Conservation (phyloP, 805 yeast species). For the Wickerhamomyces bovis region DNA sequence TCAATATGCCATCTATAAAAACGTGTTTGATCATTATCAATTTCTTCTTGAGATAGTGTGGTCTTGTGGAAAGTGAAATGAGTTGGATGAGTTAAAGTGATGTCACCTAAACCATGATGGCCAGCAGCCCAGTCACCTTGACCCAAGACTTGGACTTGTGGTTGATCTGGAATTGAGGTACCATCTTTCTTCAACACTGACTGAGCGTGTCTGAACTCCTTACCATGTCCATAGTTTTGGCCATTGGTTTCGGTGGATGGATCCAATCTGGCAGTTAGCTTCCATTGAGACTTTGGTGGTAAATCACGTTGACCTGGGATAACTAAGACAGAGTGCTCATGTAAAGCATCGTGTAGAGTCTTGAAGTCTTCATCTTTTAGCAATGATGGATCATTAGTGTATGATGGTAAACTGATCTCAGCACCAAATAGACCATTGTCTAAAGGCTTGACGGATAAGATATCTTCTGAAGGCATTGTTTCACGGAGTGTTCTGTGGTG, state of each 20-base stretch:
- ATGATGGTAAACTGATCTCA: conserved; percentile 49
- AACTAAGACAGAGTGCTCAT: conserved; percentile 63
- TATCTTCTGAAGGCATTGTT: conserved; percentile 4
- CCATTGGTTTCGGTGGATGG: conserved; percentile 47
- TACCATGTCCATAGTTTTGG: conserved; percentile 80
- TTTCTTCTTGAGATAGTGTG: conserved; percentile 57
- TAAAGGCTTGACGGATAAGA: conserved; percentile 12
- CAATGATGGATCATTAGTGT: conserved; percentile 66
- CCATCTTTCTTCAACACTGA: conserved; percentile 80
- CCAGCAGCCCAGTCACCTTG: conserved; percentile 69
- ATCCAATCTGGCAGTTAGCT: conserved; percentile 72
- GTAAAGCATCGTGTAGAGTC: conserved; percentile 55
- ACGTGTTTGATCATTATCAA: conserved; percentile 59
- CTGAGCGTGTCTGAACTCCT: conserved; percentile 58
- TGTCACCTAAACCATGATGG: conserved; percentile 46
- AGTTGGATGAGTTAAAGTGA: conserved; percentile 73
- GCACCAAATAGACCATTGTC: conserved; percentile 60
- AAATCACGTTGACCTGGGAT: conserved; percentile 67
- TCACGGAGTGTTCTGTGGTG: not conserved
- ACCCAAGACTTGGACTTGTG: conserved; percentile 88
- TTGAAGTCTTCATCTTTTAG: conserved; percentile 63
- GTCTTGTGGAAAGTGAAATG: conserved; percentile 76
- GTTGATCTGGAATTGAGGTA: conserved; percentile 69
- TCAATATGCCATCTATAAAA: conserved; percentile 95
- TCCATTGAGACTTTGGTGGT: conserved; percentile 69